These are phyloP conservation scores for Clarireedia hainanense DNA, from an alignment of 2,329 filamentous ascomycete genomes.

Conservation along the genomic window DNA sequence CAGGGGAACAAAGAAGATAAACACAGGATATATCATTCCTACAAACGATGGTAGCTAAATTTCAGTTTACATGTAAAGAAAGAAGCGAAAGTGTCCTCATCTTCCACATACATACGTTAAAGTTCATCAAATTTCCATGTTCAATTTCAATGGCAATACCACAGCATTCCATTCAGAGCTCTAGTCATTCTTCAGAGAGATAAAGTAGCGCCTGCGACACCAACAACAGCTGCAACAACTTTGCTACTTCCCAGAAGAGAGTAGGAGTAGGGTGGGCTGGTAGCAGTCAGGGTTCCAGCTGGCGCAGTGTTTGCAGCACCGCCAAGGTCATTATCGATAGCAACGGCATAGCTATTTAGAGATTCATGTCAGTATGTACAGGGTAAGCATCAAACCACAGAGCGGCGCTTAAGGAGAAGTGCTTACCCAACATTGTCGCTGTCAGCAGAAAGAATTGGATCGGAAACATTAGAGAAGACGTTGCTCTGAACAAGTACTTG, in stretches of 20 bases:
- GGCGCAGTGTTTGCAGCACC: conserved; percentile 40
- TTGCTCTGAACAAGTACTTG: conserved; percentile 50
- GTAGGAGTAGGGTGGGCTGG: conserved; percentile 44
- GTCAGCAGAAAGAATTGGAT: conserved; percentile 24
- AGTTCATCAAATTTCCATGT: too few species aligned
- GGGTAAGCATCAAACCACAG: too few species aligned
- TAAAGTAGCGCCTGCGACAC: conserved; percentile 30
- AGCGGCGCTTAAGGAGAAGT: not conserved
- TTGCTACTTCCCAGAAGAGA: conserved; percentile 40
- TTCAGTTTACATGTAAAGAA: too few species aligned
- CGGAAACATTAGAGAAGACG: conserved; percentile 36
- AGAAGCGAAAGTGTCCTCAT: too few species aligned
- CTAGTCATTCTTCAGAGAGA: conserved; percentile 18
- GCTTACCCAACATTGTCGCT: conserved; percentile 11
- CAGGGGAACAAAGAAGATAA: too few species aligned
- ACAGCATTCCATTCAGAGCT: too few species aligned
- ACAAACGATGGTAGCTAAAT: too few species aligned
- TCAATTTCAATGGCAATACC: not conserved
- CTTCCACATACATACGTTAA: too few species aligned
- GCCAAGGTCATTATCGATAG: conserved; percentile 40
- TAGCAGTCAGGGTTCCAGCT: conserved; percentile 37
- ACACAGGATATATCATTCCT: too few species aligned
- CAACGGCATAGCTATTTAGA: conserved; percentile 28
- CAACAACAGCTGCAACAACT: conserved; percentile 34
- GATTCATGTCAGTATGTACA: not conserved